Evolutionary conservation across 2,329 filamentous ascomycete genomes (phyloP).

Genomic region (Aureobasidium subglaciale): DNA sequence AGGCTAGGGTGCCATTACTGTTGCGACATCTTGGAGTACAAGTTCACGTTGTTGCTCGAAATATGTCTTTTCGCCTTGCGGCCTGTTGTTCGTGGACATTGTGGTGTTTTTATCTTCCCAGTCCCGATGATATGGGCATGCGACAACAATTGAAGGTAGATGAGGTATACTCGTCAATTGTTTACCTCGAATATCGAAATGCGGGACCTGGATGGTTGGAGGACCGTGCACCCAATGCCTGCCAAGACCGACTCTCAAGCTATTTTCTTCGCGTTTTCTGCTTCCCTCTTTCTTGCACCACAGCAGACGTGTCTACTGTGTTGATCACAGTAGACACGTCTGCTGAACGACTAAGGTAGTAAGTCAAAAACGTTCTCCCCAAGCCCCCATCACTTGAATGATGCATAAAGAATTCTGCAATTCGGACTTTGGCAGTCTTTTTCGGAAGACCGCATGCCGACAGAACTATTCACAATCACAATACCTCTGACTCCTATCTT

Average conservation of each 20-base stretch:
- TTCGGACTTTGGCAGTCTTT: constrained; percentile 8
- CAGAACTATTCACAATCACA: constrained; percentile 15
- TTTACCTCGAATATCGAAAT: not conserved
- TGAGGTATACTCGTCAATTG: not conserved
- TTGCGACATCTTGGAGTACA: constrained; percentile 64
- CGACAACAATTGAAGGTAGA: not conserved
- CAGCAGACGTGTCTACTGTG: not conserved
- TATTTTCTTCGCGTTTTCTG: not conserved
- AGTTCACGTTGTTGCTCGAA: constrained; percentile 71
- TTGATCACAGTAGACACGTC: not conserved
- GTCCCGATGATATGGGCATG: no score
- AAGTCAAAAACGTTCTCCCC: no score
- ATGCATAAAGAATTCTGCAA: constrained; percentile 16
- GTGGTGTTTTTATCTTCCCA: not conserved
- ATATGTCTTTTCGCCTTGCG: constrained; percentile 42
- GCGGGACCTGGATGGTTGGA: not conserved
- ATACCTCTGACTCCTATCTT: not conserved
- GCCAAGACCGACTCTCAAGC: not conserved
- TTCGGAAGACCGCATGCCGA: constrained; percentile 5
- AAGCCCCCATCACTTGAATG: not conserved
- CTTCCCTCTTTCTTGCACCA: not conserved
- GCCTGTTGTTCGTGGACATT: constrained; percentile 31
- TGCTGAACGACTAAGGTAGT: not conserved
- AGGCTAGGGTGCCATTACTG: no score
- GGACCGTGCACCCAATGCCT: not conserved